These are phyloP conservation scores for Quercus tomentella DNA, from an alignment of 331 rosid species.

Conservation along the genomic window DNA sequence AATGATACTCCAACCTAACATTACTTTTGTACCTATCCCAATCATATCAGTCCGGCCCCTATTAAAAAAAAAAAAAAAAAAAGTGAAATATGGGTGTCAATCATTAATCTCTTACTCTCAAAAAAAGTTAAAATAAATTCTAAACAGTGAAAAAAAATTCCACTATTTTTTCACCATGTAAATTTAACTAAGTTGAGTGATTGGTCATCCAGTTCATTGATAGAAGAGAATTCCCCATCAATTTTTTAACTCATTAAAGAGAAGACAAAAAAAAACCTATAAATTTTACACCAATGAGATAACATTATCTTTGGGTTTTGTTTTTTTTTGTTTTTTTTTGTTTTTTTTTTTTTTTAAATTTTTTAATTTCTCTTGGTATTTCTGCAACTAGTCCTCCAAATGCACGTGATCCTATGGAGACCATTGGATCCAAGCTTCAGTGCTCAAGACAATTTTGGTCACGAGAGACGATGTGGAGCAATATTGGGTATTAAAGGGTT, in stretches of 20 bases:
- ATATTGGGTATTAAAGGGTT: slow-evolving; percentile 7
- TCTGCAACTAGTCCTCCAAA: neutral
- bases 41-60: slow-evolving; percentile 35
- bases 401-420: slow-evolving; percentile 15
- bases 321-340: no score
- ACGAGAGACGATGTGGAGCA: slow-evolving; percentile 36
- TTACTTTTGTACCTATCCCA: slow-evolving; percentile 56
- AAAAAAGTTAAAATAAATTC: slow-evolving; percentile 20
- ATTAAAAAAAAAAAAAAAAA: neutral
- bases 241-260: neutral
- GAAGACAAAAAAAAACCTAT: neutral
- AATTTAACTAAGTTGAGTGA: no score
- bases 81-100: slow-evolving; percentile 35
- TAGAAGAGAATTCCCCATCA: neutral
- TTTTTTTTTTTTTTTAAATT: no score
- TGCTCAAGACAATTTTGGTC: slow-evolving; percentile 26
- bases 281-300: neutral
- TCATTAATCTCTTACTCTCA: slow-evolving; percentile 34
- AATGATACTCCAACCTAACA: slow-evolving; percentile 37
- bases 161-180: no score
- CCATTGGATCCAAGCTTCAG: slow-evolving; percentile 12
- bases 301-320: neutral
- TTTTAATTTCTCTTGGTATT: neutral
- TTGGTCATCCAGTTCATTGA: neutral
- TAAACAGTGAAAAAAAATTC: no score